These are phyloP conservation scores for Thraustochytrium sp. DNA, from an alignment of 352 stramenopile species.

Conservation along the genomic window DNA sequence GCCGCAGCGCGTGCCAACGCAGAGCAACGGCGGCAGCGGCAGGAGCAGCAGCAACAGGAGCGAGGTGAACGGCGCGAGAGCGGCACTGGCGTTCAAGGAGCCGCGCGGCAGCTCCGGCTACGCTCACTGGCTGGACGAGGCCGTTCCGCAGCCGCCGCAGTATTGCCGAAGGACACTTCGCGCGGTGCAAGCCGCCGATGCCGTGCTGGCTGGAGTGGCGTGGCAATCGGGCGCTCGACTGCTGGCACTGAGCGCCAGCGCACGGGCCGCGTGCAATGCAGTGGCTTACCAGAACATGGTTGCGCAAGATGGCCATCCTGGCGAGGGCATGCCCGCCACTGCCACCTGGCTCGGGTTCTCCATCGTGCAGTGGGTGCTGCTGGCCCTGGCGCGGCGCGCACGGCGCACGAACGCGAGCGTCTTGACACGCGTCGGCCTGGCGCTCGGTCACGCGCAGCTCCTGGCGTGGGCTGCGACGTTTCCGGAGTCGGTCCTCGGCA, in stretches of 20 bases:
- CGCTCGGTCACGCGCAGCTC: neutral
- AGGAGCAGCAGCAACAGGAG: too few relatives aligned
- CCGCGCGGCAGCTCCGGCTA: neutral
- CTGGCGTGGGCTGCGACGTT: neutral
- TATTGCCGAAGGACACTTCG: neutral
- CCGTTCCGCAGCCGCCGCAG: neutral
- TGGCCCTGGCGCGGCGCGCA: neutral
- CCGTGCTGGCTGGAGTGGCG: neutral
- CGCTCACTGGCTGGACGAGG: neutral
- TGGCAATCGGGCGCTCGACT: neutral
- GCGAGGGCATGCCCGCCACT: neutral
- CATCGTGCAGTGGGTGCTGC: neutral
- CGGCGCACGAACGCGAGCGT: neutral
- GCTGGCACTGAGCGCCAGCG: neutral
- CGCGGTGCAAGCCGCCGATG: neutral
- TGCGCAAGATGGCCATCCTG: too few relatives aligned
- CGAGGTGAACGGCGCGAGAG: too few relatives aligned
- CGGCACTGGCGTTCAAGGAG: too few relatives aligned
- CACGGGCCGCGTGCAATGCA: neutral
- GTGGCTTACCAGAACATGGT: neutral
- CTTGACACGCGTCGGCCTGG: neutral
- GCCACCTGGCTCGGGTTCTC: slow-evolving; percentile 5
- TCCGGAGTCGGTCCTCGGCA: neutral
- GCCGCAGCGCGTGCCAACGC: too few relatives aligned
- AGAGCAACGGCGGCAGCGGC: too few relatives aligned